phyloP scores from a whole-genome alignment of 257 asterid species.

The Penstemon barbatus region DNA sequence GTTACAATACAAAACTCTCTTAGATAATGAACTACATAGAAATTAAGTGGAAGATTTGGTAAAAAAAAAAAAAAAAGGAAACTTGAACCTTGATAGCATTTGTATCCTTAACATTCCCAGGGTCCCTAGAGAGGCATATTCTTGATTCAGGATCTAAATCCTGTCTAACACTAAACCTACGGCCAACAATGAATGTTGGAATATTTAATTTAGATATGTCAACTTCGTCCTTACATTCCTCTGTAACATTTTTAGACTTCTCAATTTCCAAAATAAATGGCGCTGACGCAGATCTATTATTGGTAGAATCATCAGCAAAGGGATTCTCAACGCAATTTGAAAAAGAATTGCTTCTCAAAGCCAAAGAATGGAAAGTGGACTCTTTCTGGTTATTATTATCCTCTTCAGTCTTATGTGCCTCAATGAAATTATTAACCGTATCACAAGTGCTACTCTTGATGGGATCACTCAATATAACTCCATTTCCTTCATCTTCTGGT shows the following conservation, averaged over 20 bases:
- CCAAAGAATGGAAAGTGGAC: slow-evolving; percentile 18
- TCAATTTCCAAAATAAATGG: slow-evolving; percentile 32
- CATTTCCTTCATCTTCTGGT: slow-evolving; percentile 26
- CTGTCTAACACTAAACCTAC: slow-evolving; percentile 56
- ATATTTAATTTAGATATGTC: slow-evolving; percentile 46
- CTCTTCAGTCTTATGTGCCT: slow-evolving; percentile 34
- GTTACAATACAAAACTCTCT: slow-evolving; percentile 22
- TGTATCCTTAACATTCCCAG: slow-evolving; percentile 66
- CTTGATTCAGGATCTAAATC: slow-evolving; percentile 50
- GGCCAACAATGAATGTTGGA: slow-evolving; percentile 81
- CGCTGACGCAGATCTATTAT: slow-evolving; percentile 28
- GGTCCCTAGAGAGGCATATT: slow-evolving; percentile 72
- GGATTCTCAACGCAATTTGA: slow-evolving; percentile 31
- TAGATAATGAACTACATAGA: slow-evolving; percentile 4
- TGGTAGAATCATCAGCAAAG: slow-evolving; percentile 28
- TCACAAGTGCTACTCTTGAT: slow-evolving; percentile 21
- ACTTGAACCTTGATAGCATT: slow-evolving; percentile 78
- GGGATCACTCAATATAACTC: slow-evolving; percentile 22
- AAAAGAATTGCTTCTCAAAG: slow-evolving; percentile 15
- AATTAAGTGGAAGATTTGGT: slow-evolving; percentile 10
- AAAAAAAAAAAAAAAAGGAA: slow-evolving; percentile 21
- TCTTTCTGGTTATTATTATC: slow-evolving; percentile 14
- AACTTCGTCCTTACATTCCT: slow-evolving; percentile 34
- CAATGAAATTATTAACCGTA: slow-evolving; percentile 24
- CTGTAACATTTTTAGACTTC: slow-evolving; percentile 31